Evolutionary conservation across 2,329 filamentous ascomycete species (phyloP), one percentile per base, ranked within the genome.

Genomic region (Trichoderma citrinoviride): DNA sequence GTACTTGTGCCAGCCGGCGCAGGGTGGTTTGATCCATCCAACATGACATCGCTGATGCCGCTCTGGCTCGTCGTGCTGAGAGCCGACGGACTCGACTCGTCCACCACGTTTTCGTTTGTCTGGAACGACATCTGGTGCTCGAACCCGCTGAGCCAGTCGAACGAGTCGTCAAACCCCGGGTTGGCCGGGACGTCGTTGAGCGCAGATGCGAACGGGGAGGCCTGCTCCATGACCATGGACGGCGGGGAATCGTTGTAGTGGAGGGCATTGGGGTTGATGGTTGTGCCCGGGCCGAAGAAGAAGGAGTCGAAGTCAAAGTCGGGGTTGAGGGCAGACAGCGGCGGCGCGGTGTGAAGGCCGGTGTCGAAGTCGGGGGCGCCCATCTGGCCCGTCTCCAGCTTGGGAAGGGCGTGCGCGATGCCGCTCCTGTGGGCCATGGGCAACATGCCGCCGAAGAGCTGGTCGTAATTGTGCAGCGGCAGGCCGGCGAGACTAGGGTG

Each of bases 61-160:
- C 91, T 94, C 73, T 96, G 93, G 77, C 93, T 98, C 66, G 91
- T 92, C 49, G 92, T 96, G 80, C 94, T 98, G 76, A 98, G 94
- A 53, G 93, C 93, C 8, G 95, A 98, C 17, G 95, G 95, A 15
- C 95, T 98, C 12, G 95, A 98, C 66, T 91, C 93, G 72, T 97
- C 94, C 61, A 97, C 86, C 29, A 91, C 92, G 69, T 88, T 90
- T 71, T 97, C 93, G 72, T 90, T 90, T 63, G 82, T 79, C 71
- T 83, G 84, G 75, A 92, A 88, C 7, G 85, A 85, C 82, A 94
- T 86, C 52, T 90, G 87, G 72, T 89, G 87, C 68, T 95, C 92
- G 74, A 96, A 91, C 23, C 90, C 90, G 66, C 89, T 89, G 68
- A 86, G 73, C 93, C 93, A 98, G 71, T 93, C 90, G 74, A 95